phyloP scores from a whole-genome alignment of 2,329 filamentous ascomycete genomes.

The Trichoderma afroharzianum region DNA sequence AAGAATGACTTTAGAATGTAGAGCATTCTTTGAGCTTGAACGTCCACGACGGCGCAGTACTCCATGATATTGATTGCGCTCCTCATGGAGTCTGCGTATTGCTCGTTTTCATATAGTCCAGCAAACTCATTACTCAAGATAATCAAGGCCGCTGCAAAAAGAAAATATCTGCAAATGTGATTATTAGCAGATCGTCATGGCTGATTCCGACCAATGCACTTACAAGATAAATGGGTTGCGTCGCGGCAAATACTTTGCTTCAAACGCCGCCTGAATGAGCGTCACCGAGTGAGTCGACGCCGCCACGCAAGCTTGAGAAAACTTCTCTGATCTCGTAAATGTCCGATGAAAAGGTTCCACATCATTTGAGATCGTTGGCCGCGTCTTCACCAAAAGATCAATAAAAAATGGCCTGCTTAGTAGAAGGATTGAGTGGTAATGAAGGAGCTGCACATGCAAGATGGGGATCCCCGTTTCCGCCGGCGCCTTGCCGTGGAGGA shows the following conservation, averaged over 20 bases:
- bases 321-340: constrained; percentile 38
- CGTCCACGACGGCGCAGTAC: constrained; percentile 46
- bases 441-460: constrained; percentile 60
- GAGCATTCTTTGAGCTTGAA: constrained; percentile 46
- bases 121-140: constrained; percentile 56
- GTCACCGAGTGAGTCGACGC: constrained; percentile 49
- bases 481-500: constrained; percentile 8
- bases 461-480: constrained; percentile 51
- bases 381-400: constrained; percentile 47
- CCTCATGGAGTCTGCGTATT: constrained; percentile 37
- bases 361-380: constrained; percentile 16
- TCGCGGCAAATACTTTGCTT: constrained; percentile 44
- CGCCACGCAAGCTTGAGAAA: constrained; percentile 50
- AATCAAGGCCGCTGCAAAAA: constrained; percentile 53
- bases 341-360: not conserved
- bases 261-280: constrained; percentile 43
- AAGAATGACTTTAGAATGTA: constrained; percentile 50
- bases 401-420: constrained; percentile 63
- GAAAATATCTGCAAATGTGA: constrained; percentile 42
- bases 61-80: constrained; percentile 47
- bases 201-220: constrained; percentile 25
- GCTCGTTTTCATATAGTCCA: constrained; percentile 43
- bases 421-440: constrained; percentile 60
- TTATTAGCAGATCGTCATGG: not conserved
- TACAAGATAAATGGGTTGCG: constrained; percentile 57